Evolutionary conservation across 176 grass and related monocot species (phyloP), one percentile per base, ranked within the genome.

Genomic region (Ensete ventricosum): DNA sequence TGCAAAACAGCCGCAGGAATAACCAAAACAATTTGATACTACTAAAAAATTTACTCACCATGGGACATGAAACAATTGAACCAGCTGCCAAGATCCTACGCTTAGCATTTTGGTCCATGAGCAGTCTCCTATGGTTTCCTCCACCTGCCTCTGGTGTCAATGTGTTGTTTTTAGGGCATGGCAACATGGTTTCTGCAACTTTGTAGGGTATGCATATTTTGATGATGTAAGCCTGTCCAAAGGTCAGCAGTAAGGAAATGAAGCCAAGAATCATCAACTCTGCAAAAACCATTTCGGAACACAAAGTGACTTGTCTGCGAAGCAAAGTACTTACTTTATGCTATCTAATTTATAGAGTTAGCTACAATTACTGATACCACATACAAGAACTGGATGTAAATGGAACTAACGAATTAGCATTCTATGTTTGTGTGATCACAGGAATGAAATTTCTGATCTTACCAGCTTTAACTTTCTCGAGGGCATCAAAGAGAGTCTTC

Each of bases 221-320:
- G 50, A 73, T 16, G 19, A 98, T 82, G 49, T 83, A 89, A 21
- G 85, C 78, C 73, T 85, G 79, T 54, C 77, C 80, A 76, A 98
- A 76, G 13, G 76, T 86, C n/a, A 94, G 86, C 72, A 98, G 80
- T 80, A 98, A 77, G 23, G 95, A 98, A 67, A 98, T 91, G 82
- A 98, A 94, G 4, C 95, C 95, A 48, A 98, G 86, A 9, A 92
- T 94, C 95, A 98, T 98, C 82, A 98, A 84, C 90, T 98, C 95
- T 98, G 88, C 78, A 68, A 69, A 65, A 24, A 55, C 58, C 55
- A 48, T 9, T 11, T 19, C 16, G 50, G 54, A 52, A 24, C 9
- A 25, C 14, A 43, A 17, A 62, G 75, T 53, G 53, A 55, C 22
- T 55, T 27, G 2, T 24, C 53, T 19, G 29, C 21, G 8, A 12